Evolutionary conservation across 169 alveolate genomes (phyloP).

Genomic region (Plasmodium vivax): DNA sequence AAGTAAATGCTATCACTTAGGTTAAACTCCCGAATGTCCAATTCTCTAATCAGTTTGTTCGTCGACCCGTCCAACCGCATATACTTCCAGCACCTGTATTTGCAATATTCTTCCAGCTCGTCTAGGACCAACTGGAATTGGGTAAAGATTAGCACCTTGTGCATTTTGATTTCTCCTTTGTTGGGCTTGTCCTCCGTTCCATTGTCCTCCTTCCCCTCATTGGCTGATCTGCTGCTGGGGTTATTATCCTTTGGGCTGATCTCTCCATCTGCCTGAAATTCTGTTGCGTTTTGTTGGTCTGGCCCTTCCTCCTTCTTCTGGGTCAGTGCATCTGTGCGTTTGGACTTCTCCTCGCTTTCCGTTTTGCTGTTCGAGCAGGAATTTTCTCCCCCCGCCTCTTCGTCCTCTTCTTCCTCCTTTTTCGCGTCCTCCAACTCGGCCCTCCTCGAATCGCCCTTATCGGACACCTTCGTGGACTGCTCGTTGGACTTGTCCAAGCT

Average conservation of each 20-base stretch:
- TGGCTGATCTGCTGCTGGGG: not conserved
- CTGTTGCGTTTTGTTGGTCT: not conserved
- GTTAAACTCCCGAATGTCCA: conserved; percentile 92
- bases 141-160: conserved; percentile 90
- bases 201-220: not conserved
- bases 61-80: conserved; percentile 93
- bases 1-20: conserved; percentile 85
- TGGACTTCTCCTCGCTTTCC: not conserved
- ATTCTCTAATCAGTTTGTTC: conserved; percentile 90
- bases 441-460: conserved; percentile 24
- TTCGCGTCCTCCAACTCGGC: conserved; percentile 20
- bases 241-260: not conserved
- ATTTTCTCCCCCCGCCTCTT: not conserved
- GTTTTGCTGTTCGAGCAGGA: not conserved
- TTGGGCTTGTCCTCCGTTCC: not conserved
- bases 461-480: conserved; percentile 30
- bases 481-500: conserved; percentile 19
- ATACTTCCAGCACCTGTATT: conserved; percentile 91
- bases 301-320: not conserved
- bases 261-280: not conserved
- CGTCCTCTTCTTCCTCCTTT: conserved; percentile 11
- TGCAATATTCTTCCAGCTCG: conserved; percentile 91
- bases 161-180: conserved; percentile 79
- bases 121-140: conserved; percentile 92
- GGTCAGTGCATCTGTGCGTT: not conserved